Percentiles rank a stretch among this genome's conserved stretches.
Evolutionary conservation across 148 eudicot species (phyloP).

Genomic region (Chenopodium suecicum): DNA sequence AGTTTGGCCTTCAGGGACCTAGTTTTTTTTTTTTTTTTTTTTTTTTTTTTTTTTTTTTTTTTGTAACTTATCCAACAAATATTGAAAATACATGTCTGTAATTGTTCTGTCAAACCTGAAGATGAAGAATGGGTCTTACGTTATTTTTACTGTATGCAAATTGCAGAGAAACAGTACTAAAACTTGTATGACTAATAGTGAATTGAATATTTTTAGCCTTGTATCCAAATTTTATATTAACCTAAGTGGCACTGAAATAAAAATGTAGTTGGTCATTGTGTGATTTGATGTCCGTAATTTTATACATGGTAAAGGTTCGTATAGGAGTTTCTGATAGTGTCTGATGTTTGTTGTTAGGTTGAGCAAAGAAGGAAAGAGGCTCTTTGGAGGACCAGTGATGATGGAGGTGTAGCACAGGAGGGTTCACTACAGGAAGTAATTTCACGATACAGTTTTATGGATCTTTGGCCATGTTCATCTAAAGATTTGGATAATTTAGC

Average conservation of each 20-base stretch:
- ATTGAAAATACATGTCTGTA: too few relatives aligned
- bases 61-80: neutral
- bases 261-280: neutral
- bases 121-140: neutral
- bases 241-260: neutral
- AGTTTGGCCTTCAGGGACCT: neutral
- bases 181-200: neutral
- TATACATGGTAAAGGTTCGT: neutral
- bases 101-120: neutral
- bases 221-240: neutral
- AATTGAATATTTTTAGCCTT: neutral
- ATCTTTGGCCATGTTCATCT: constrained; percentile 96
- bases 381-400: constrained; percentile 69
- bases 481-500: constrained; percentile 90
- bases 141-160: neutral
- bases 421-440: constrained; percentile 86
- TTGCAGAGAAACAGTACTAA: neutral
- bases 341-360: constrained; percentile 53
- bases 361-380: constrained; percentile 99
- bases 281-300: neutral
- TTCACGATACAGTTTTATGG: constrained; percentile 88
- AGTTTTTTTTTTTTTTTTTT: too few relatives aligned
- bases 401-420: constrained; percentile 59
- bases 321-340: neutral
- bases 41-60: too few relatives aligned